Evolutionary conservation across 352 stramenopile species (phyloP).

Genomic region (Globisporangium paroecandrum): DNA sequence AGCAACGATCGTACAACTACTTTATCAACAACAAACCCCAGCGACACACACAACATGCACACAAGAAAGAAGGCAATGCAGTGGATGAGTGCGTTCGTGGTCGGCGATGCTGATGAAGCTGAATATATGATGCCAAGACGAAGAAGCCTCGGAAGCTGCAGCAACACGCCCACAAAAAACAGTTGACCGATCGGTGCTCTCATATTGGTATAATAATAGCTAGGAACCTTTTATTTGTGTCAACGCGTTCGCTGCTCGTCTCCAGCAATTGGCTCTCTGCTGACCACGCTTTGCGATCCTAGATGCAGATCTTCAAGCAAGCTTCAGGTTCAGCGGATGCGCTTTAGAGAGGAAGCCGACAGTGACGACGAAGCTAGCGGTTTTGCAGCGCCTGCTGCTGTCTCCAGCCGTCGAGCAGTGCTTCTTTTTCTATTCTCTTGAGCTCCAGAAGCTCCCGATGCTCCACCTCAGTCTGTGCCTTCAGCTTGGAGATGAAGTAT

Average conservation of each 20-base stretch:
- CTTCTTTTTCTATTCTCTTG: conserved; percentile 33
- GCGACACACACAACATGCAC: background rate
- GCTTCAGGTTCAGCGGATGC: conserved; percentile 4
- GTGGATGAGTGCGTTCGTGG: conserved; percentile 9
- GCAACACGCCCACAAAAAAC: conserved; percentile 8
- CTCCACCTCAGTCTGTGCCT: conserved; percentile 34
- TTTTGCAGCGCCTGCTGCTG: conserved; percentile 37
- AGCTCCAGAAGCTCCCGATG: conserved; percentile 20
- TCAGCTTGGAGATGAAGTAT: conserved; percentile 51
- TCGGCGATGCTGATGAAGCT: conserved; percentile 9
- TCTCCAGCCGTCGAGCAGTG: conserved; percentile 39
- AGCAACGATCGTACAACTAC: conserved; percentile 3
- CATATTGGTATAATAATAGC: conserved; percentile 38
- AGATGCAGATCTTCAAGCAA: conserved; percentile 6
- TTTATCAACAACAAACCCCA: conserved; percentile 14
- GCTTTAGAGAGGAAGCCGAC: conserved; percentile 1
- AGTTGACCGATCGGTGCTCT: conserved; percentile 14
- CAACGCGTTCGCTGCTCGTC: background rate
- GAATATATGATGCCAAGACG: conserved; percentile 13
- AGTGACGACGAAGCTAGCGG: background rate
- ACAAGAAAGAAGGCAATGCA: conserved; percentile 9
- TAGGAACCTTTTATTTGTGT: conserved; percentile 22
- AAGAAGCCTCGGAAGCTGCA: conserved; percentile 8
- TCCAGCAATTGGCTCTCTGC: background rate
- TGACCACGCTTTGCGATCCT: background rate